phyloP scores from a whole-genome alignment of 2,329 filamentous ascomycete genomes.

The Talaromyces amestolkiae region DNA sequence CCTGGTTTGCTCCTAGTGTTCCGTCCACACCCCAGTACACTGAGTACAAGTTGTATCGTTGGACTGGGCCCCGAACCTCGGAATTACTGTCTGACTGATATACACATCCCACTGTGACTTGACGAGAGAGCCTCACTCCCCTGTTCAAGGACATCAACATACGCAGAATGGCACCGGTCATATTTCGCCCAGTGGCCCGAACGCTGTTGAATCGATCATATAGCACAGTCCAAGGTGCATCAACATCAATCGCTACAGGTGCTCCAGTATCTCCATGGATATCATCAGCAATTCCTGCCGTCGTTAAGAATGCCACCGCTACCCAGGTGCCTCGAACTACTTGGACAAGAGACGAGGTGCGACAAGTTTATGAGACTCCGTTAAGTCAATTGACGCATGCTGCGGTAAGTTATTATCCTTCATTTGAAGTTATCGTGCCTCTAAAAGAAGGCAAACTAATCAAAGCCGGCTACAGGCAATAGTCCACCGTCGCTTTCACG shows the following conservation, averaged over 20 bases:
- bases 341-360: conserved; percentile 80
- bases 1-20: neutral
- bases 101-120: neutral
- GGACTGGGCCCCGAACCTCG: neutral
- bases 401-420: conserved; percentile 55
- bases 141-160: neutral
- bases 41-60: neutral
- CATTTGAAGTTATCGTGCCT: neutral
- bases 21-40: neutral
- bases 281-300: conserved; percentile 30
- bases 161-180: conserved; percentile 9
- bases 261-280: conserved; percentile 27
- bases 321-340: conserved; percentile 59
- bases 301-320: conserved; percentile 36
- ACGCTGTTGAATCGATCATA: conserved; percentile 34
- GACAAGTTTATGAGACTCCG: conserved; percentile 76
- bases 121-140: neutral
- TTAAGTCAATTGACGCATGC: conserved; percentile 75
- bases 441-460: neutral
- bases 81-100: neutral
- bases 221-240: conserved; percentile 38
- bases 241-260: conserved; percentile 27
- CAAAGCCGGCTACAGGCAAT: conserved; percentile 54
- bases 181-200: conserved; percentile 32
- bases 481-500: conserved; percentile 81